Evolutionary conservation across 2,329 filamentous ascomycete species (phyloP), one percentile per base, ranked within the genome.

Genomic region (Furcasterigmium furcatum): DNA sequence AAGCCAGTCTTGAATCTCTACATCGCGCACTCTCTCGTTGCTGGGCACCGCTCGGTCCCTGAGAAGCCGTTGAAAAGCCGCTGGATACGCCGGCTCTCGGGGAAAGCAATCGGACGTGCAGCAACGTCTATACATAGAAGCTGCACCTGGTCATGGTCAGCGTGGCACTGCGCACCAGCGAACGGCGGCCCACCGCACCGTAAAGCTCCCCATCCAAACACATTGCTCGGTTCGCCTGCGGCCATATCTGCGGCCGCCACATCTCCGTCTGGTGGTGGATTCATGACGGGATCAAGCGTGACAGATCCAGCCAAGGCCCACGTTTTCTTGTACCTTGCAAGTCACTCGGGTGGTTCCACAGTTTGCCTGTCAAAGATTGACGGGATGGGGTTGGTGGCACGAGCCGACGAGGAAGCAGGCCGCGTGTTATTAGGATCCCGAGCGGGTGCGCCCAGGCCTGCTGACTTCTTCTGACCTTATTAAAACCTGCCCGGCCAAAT

Each of bases 211-310:
- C 34, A 36, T 36, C 34, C 34, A 36, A 10, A 46, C 44, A 36
- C 43, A 44, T 22, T 34, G 38, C 14, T 46, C 29, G 43, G 36
- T 38, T 25, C 44, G 47, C 16, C 44, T 51, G 49, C 47, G 49
- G 49, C 49, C 49, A 50, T 38, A 43, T 50, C 49, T 51, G 49
- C 49, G 44, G 47, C 49, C 49, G 25, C n/a, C n/a, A n/a, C 46
- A 38, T 38, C 41, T 44, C 49, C 46, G 49, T 41, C 49, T 49
- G 49, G 46, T 46, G 48, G 46, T 36, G 34, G 34, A 36, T 41
- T 46, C 18, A 44, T 38, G 22, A 51, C 46, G 49, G 48, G 46
- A 48, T 41, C 34, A 48, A 46, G 40, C 43, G 43, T 25, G 46
- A 27, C 40, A 43, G 43, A 22, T 46, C 25, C 35, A 45, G 46